Percentiles rank a stretch among this genome's conserved stretches.
These are phyloP conservation scores for Fusarium redolens DNA, from an alignment of 2,329 filamentous ascomycete genomes.

Conservation along the genomic window DNA sequence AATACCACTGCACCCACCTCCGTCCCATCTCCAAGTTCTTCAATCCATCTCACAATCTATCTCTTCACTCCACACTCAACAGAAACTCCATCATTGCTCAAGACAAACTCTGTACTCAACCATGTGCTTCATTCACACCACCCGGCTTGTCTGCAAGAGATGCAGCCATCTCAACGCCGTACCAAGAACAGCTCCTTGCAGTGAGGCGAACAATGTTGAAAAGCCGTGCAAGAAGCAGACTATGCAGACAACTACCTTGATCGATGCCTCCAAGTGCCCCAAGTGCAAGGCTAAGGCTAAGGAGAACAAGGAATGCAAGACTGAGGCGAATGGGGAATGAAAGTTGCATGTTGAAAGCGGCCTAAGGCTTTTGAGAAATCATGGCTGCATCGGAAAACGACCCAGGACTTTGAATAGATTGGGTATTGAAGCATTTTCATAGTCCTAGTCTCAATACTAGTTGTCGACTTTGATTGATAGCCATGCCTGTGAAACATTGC, in stretches of 20 bases:
- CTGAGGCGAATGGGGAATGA: neutral
- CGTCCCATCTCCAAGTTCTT: neutral
- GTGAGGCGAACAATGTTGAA: neutral
- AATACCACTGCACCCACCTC: neutral
- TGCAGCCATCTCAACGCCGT: neutral
- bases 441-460: rapidly evolving
- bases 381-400: neutral
- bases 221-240: neutral
- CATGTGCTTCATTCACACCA: slow-evolving; percentile 1
- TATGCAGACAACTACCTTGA: neutral
- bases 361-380: too few species aligned
- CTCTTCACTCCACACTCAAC: neutral
- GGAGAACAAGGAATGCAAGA: neutral
- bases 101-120: rapidly evolving
- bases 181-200: neutral
- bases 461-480: neutral
- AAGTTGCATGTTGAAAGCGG: rapidly evolving
- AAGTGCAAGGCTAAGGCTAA: neutral
- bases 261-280: neutral
- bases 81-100: too few species aligned
- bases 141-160: neutral
- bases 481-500: neutral
- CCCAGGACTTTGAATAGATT: rapidly evolving
- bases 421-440: neutral
- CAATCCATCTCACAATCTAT: neutral